Evolutionary conservation across 768 basidiomycete genomes (phyloP).

Genomic region (Russula sp.): DNA sequence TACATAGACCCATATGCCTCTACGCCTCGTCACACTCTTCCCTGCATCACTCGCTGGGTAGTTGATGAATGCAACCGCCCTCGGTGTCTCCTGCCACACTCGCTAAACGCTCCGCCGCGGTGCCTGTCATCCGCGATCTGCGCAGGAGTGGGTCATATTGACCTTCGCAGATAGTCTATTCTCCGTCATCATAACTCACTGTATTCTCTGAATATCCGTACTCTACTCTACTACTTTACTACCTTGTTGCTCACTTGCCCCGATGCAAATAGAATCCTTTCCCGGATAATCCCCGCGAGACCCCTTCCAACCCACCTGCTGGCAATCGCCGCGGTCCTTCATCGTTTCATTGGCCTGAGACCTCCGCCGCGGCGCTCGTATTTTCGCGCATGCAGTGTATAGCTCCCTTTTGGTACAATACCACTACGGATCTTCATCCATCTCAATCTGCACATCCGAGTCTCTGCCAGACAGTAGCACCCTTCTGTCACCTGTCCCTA

Average conservation of each 20-base stretch:
- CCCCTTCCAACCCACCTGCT: slow-evolving; percentile 2
- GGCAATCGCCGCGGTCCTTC: slow-evolving; percentile 24
- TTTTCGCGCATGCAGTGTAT: not conserved
- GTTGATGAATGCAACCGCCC: not conserved
- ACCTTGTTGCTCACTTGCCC: not conserved
- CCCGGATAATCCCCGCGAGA: slow-evolving; percentile 23
- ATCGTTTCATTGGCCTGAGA: not conserved
- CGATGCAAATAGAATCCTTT: not conserved
- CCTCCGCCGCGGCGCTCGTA: slow-evolving; percentile 17
- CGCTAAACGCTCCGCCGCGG: not conserved
- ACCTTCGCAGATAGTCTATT: not conserved
- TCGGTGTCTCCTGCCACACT: not conserved
- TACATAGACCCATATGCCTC: too few species aligned
- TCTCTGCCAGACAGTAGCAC: not conserved
- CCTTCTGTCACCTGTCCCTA: slow-evolving; percentile 18
- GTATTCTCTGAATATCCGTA: too few species aligned
- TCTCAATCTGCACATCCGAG: too few species aligned
- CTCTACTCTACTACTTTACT: not conserved
- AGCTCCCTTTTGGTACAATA: not conserved
- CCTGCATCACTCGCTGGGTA: too few species aligned
- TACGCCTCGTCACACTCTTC: too few species aligned
- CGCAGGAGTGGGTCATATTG: not conserved
- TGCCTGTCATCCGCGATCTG: slow-evolving; percentile 8
- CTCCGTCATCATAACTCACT: not conserved
- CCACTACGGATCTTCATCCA: not conserved